Conservation (phyloP, 805 yeast species). For the Candida koratica region DNA sequence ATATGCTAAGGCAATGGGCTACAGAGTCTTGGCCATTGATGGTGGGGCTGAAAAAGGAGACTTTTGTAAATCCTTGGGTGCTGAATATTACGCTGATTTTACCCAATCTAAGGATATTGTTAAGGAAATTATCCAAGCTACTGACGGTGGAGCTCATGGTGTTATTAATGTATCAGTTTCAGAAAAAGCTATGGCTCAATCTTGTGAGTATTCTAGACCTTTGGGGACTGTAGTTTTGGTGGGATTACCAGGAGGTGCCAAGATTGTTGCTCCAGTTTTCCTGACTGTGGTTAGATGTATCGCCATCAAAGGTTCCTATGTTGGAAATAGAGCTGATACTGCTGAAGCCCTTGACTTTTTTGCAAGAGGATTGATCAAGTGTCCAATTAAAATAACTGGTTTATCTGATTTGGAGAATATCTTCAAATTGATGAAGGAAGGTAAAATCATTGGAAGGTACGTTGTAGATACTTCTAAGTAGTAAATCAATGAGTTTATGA, state of each 20-base stretch:
- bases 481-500: too few relatives aligned
- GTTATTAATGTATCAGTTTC: slow-evolving; percentile 49
- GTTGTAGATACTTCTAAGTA: slow-evolving; percentile 42
- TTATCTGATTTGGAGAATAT: slow-evolving; percentile 39
- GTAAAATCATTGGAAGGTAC: slow-evolving; percentile 42
- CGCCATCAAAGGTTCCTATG: slow-evolving; percentile 40
- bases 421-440: slow-evolving; percentile 39
- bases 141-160: slow-evolving; percentile 60
- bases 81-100: slow-evolving; percentile 60
- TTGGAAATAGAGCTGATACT: slow-evolving; percentile 45
- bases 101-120: slow-evolving; percentile 48
- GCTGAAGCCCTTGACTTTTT: slow-evolving; percentile 45
- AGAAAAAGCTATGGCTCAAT: slow-evolving; percentile 47
- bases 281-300: slow-evolving; percentile 39
- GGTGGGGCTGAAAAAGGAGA: slow-evolving; percentile 70
- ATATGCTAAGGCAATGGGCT: slow-evolving; percentile 74
- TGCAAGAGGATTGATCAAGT: slow-evolving; percentile 39
- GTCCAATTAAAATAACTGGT: slow-evolving; percentile 40
- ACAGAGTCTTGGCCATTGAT: slow-evolving; percentile 63
- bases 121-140: slow-evolving; percentile 41
- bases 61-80: slow-evolving; percentile 54
- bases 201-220: slow-evolving; percentile 38
- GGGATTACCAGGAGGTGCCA: slow-evolving; percentile 45
- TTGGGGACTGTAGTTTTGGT: slow-evolving; percentile 43
- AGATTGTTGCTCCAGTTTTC: slow-evolving; percentile 37